Base-by-base conservation (phyloP, 1,139 yeast genomes). In the Saccharomyces hybrid region DNA sequence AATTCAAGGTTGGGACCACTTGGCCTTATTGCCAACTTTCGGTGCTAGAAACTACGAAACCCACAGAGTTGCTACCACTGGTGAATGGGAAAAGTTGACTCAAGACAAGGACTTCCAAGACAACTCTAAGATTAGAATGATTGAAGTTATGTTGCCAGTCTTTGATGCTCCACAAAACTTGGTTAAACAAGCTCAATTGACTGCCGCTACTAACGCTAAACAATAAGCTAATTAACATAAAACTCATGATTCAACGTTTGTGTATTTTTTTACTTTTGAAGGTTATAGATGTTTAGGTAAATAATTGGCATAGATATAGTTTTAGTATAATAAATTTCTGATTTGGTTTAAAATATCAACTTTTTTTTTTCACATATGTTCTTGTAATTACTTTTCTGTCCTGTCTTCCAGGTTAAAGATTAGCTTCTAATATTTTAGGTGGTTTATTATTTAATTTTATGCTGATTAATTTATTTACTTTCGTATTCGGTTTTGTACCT, bases 1-100 rank as follows among this genome's bases (percentile, higher is more conserved):
- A 66, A 83, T 88, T 66, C 95, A 88, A 73, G 78, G 83, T 60
- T 88, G 96, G 96, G 80, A 86, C 70, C 88, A 88, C 75, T 77
- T 79, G 71, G 77, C 77, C 57, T 70, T 88, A 61, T 78, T 88
- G 69, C 84, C 84, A 56, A 73, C 86, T 55, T 88, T 88, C 76
- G 86, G 85, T 69, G 89, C 91, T 61, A 78, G 78, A 68, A 78
- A 70, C 64, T 72, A 71, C 65, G 67, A 68, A 76, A 59, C 79
- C 75, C 66, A 77, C 55, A 78, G 81, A 64, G 80, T 87, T 48
- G 69, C 80, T 46, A 83, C 85, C 51, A 76, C 81, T 59, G 89
- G 86, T 58, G 93, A 87, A 67, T 76, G 86, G 62, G 82, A 86
- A 63, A 72, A 72, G 42, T 73, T 87, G 64, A 81, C 85, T 63